Evolutionary conservation across 345 rosid species (phyloP), one percentile per base, ranked within the genome.

Genomic region (Pistacia integerrima): DNA sequence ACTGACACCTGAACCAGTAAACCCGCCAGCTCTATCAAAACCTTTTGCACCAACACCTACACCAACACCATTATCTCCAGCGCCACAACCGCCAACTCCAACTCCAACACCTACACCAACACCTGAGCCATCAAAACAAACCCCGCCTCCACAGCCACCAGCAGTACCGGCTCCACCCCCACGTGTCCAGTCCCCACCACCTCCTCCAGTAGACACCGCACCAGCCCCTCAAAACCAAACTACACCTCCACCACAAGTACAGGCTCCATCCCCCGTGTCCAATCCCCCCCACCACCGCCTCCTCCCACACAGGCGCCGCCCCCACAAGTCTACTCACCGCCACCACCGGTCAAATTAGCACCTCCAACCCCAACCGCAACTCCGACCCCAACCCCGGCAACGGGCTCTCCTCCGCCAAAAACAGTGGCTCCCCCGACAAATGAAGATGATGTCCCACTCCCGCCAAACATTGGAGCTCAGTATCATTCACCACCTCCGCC

Each of bases 401-500:
- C 63, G 0, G 35, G 62, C n/a, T 71, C 66, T 1, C 78, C 86
- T 2, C 83, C 78, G 0, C 85, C 83, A 0, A 71, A 66, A 0
- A 13, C 61, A 0, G 51, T 80, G 0, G 72, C 85, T 0, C 78
- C 77, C 14, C 78, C 84, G 1, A 20, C 72, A 8, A 71, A 78
- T 25, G 28, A 33, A n/a, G 78, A 83, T 3, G 84, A 84, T 28
- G 10, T 89, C 55, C 22, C 74, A 69, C 82, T 93, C 56, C 97
- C 97, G 17, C 86, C 90, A 79, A 72, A 70, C 69, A 59, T 93
- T 6, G 97, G 97, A 25, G 84, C 78, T 74, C 80, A 87, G 44
- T 93, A 93, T 79, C 71, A 88, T 5, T 93, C 97, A 7, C 97
- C 97, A 30, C 97, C 97, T 41, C 97, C 97, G 17, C 97, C 97